Base-by-base conservation (phyloP, 1,284 basidiomycete genomes). In the Wolfiporia cocos region DNA sequence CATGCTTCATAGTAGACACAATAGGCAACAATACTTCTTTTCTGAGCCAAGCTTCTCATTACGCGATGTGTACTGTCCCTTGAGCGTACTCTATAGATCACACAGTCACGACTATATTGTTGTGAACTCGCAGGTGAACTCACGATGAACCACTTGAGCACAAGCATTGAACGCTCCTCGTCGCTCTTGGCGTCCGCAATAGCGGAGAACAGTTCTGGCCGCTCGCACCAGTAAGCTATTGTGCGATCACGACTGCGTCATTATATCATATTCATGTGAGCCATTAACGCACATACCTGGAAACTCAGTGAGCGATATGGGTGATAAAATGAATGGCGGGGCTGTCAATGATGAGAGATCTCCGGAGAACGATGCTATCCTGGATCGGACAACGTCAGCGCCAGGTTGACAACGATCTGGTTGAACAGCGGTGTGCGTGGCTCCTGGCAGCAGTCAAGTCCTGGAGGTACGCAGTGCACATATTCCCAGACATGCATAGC, bases 291-390 rank as follows among this genome's bases (percentile, higher is more conserved):
- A 61, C 76, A 46, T 47, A 88, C 86, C 85, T 46, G 91, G 91
- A 62, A 92, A 95, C 64, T 95, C 92, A 0, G 86, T 89, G 39
- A 90, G 71, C 5, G 84, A 88, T 5, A 82, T 81, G 15, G 91
- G 90, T 2, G 89, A 92, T 44, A 93, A 76, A 54, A 94, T 93
- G 70, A 94, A 90, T 1, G 85, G 84, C n/a, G 95, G 95, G 0
- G 94, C 95, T 0, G 95, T 98, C 69, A 99, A 73, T 4, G 86
- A 83, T 1, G 88, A 95, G 40, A 99, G 74, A 69, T 99, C 95
- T 46, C 94, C 94, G 2, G 89, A 90, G 61, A 92, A 81, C 39
- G 81, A 81, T 33, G 88, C 80, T 51, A 93, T 81, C 44, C 85
- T 88, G 49, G 6, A 29, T 22, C 15, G 29, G 35, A 21, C n/a